Evolutionary conservation across 2,329 filamentous ascomycete species (phyloP), one percentile per base, ranked within the genome.

Genomic region (Xylariales sp.): DNA sequence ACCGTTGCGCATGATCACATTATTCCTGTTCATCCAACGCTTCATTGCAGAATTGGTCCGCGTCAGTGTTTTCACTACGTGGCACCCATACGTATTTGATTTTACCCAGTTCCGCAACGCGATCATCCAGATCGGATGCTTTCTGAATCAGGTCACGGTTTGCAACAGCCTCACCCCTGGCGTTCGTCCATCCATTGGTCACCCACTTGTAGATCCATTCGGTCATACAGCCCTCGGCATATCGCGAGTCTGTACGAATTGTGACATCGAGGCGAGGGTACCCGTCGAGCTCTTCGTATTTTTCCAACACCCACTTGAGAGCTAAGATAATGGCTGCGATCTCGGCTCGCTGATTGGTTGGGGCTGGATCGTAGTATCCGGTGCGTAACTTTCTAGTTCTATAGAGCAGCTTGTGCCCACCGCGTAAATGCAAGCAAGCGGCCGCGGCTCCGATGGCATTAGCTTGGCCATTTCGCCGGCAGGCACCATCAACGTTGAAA

Each of bases 401-500:
- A 15, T 30, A 30, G 7, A 11, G 7, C 10, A 11, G 15, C 12
- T 8, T 30, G 8, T 30, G 10, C 10, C 29, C 29, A 11, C 7
- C 8, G 8, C 23, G 23, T 8, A 8, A 14, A 33, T 44, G 32
- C 17, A 55, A 39, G 18, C 54, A 51, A 25, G 51, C 55, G 4
- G 59, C 58, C 4, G 57, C 58, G 18, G 55, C 57, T 17, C 54
- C 60, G 10, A 54, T 47, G 3, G 57, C 40, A 11, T 38, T 32
- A 1, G 25, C n/a, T 3, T 43, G 23, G 12, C 59, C 60, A 40
- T 62, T 61, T 14, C 46, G 21, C 27, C 55, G 47, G 30, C 58
- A 61, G n/a, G 45, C 56, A 5, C 63, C 61, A 29, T 64, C 60
- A 19, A 60, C 52, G 17, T 53, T 48, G 34, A 65, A 56, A 7